Conservation (phyloP, 2,329 filamentous ascomycete species). For the Verticillium klebahnii region DNA sequence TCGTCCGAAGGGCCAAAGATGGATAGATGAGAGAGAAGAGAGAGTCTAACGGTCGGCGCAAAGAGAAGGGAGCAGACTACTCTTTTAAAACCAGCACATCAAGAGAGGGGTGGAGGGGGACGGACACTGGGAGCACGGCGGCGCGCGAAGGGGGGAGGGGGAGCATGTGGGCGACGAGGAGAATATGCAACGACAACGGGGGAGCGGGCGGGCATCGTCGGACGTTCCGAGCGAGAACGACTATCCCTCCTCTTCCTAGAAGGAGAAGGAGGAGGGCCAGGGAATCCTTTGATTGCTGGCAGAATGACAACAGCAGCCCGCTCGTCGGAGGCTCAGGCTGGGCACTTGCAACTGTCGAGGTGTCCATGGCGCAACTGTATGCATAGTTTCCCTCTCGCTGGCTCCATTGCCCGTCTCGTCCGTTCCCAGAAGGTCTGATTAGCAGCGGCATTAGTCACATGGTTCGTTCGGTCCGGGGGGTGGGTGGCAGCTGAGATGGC, state of each 20-base stretch:
- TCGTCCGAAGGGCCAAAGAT: background rate
- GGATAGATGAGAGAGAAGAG: background rate
- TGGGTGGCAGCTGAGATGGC: background rate
- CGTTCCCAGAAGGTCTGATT: background rate
- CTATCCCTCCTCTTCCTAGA: background rate
- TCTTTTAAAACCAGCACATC: background rate
- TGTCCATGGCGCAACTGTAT: background rate
- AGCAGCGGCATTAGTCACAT: background rate
- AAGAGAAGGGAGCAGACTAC: background rate
- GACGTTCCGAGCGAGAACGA: background rate
- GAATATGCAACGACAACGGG: background rate
- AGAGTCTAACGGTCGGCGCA: background rate
- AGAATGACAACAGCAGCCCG: background rate
- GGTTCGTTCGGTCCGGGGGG: background rate
- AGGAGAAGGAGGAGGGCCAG: background rate
- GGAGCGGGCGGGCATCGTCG: background rate
- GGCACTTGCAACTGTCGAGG: conserved; percentile 1
- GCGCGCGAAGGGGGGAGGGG: background rate
- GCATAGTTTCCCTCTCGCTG: background rate
- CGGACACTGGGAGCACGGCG: background rate
- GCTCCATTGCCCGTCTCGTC: background rate
- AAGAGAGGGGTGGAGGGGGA: background rate
- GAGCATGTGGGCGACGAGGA: background rate
- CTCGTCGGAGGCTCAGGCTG: background rate
- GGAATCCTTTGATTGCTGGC: background rate